A percentile compares a stretch with the other conserved stretches of the same genome.
These are phyloP conservation scores for Colletotrichum cereale DNA, from an alignment of 2,329 filamentous ascomycete species.

Conservation along the genomic window DNA sequence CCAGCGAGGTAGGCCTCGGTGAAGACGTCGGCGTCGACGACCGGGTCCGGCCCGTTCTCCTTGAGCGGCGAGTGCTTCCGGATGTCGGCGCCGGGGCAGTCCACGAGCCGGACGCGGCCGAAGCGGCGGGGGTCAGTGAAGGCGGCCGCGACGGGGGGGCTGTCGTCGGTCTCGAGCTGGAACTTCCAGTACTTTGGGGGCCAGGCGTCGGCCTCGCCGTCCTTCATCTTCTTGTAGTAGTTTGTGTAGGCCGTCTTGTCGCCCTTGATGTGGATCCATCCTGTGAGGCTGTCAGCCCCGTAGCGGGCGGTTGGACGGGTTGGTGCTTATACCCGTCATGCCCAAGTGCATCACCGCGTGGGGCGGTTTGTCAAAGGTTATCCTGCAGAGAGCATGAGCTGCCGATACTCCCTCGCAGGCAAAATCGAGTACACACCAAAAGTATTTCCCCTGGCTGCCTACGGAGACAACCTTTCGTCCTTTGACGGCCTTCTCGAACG, in stretches of 20 bases:
- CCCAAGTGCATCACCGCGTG: constrained; percentile 93
- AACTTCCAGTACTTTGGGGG: constrained; percentile 95
- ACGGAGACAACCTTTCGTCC: constrained; percentile 79
- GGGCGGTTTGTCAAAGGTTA: constrained; percentile 77
- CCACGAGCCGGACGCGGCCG: constrained; percentile 82
- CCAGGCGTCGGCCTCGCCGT: constrained; percentile 75
- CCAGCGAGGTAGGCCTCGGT: constrained; percentile 80
- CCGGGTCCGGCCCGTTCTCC: constrained; percentile 94
- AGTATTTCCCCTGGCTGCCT: constrained; percentile 95
- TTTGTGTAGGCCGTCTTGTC: constrained; percentile 83
- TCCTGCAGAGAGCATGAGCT: constrained; percentile 47
- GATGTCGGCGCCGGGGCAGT: constrained; percentile 83
- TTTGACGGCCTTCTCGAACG: constrained; percentile 79
- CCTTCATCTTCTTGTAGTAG: constrained; percentile 80
- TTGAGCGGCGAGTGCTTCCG: constrained; percentile 82
- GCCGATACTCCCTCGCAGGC: accelerated
- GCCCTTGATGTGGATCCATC: constrained; percentile 90
- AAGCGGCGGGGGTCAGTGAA: constrained; percentile 89
- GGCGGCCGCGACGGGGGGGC: constrained; percentile 71
- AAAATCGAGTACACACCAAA: constrained; percentile 70
- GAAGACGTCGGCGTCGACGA: constrained; percentile 82
- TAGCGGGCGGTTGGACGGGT: not conserved
- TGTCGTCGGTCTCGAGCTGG: constrained; percentile 73
- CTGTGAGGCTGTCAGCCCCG: constrained; percentile 44
- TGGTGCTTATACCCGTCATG: constrained; percentile 66